Base-by-base conservation (phyloP, 345 rosid species). In the Nephelium lappaceum region DNA sequence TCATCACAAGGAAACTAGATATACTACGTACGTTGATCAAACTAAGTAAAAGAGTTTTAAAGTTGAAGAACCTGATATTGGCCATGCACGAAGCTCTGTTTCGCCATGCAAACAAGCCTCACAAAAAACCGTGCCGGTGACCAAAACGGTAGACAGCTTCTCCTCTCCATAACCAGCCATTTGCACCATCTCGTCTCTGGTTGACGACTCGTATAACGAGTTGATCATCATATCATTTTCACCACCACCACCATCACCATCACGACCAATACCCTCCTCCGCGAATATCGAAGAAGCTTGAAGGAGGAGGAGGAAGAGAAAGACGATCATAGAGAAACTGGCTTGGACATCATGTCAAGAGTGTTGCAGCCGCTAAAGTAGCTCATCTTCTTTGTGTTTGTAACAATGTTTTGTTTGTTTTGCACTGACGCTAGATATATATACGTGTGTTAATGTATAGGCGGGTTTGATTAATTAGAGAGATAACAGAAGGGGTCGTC, bases 101-200 rank as follows among this genome's bases (percentile, higher is more conserved):
- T 80, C 63, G 0, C 77, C 79, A 67, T 53, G 74, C 67, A 70
- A 77, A 72, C 83, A 86, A 58, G 84, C 80, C 41, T 86, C 75
- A 51, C 87, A 86, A 19, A 86, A 74, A 60, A 90, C 79, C 1
- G 90, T 60, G 14, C 95, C 95, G 5, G 91, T 79, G 68, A 88
- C 81, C 3, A 90, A 64, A 38, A 90, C 88, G 36, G 90, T 88
- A 3, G 95, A 91, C 11, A 91, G 84, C 86, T 87, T 91, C 67
- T 86, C 89, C 81, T 90, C 90, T 7, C 95, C 95, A 15, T 91
- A 90, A 11, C 95, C 95, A 19, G 92, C 95, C 83, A 86, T 72
- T 27, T 85, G 79, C 78, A 83, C 86, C 90, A 90, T 58, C 70
- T 91, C 95, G 36, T 88, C 91, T 60, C 89, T 86, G 78, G 83